A percentile compares a stretch with the other conserved stretches of the same genome.
Evolutionary conservation across 2,329 filamentous ascomycete species (phyloP).

Genomic region (Remersonia thermophila): DNA sequence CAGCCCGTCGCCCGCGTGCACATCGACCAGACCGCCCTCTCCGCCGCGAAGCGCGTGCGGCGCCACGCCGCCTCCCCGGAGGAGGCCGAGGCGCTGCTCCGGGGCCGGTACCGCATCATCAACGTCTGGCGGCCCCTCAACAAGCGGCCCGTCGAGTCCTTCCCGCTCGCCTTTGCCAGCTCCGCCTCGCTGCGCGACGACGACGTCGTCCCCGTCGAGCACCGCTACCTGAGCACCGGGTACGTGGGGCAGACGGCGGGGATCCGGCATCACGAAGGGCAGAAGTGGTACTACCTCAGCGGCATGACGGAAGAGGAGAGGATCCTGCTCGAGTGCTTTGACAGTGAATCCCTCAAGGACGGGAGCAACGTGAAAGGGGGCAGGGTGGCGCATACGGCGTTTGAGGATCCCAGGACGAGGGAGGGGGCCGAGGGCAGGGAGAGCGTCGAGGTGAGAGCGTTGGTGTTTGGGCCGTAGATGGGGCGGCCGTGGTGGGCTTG

Average conservation of each 20-base stretch:
- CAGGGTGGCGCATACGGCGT: conserved; percentile 62
- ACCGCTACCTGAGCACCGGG: conserved; percentile 50
- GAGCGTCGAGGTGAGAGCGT: conserved; percentile 78
- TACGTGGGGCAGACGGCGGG: conserved; percentile 64
- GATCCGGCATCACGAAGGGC: conserved; percentile 46
- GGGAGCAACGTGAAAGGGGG: conserved; percentile 39
- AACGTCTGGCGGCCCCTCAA: conserved; percentile 71
- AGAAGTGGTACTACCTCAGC: conserved; percentile 70
- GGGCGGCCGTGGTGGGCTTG: not conserved
- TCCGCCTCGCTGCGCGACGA: conserved; percentile 46
- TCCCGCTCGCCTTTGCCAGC: conserved; percentile 57
- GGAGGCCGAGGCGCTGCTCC: conserved; percentile 54
- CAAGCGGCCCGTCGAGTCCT: conserved; percentile 47
- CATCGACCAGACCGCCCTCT: conserved; percentile 66
- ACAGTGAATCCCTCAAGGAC: conserved; percentile 45
- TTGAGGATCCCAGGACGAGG: conserved; percentile 61
- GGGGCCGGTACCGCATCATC: conserved; percentile 65
- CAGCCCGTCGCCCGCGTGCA: conserved; percentile 62
- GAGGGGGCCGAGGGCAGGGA: conserved; percentile 60
- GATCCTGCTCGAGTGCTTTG: conserved; percentile 68
- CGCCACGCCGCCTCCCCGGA: conserved; percentile 46
- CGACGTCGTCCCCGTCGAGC: conserved; percentile 61
- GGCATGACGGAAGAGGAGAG: conserved; percentile 64
- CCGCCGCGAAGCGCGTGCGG: conserved; percentile 54
- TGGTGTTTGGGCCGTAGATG: conserved; percentile 60